Base-by-base conservation (phyloP, 2,329 filamentous ascomycete genomes). In the Coniella lustricola region DNA sequence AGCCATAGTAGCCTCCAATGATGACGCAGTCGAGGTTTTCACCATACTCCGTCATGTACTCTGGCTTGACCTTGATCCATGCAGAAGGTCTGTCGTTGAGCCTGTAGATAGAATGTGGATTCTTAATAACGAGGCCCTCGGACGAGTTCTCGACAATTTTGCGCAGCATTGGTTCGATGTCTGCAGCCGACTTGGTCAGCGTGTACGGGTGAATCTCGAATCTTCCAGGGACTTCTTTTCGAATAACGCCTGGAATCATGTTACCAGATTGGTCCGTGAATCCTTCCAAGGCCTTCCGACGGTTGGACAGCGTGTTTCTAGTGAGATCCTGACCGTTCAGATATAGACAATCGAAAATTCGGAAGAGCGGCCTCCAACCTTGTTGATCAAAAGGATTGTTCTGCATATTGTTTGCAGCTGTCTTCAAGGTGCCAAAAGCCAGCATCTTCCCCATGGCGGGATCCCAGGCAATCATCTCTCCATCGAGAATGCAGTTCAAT, bases 381-480 rank as follows among this genome's bases (percentile, higher is more conserved):
- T 72, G 79, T 3, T 67, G 67, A 52, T 75, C 73, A 50, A 78
- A 83, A 0, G 82, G 84, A 54, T 90, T 89, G 53, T 82, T 79
- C 60, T 90, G 84, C 59, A 91, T 87, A 0, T 83, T 76, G 29
- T 95, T 67, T 0, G 91, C 91, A 0, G 90, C 91, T 1, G 89
- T 91, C 67, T 98, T 98, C 42, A 98, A 74, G 0, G 88, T 94
- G 7, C 93, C 93, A 63, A 98, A 98, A 0, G 85, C 82, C 14
- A 95, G 85, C 45, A 93, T 86, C 48, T 85, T 85, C 67, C 95
- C 86, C 43, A 86, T 74, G 38, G 84, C 81, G 52, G 90, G 87
- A 61, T 97, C 89, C 93, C 93, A 98, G 0, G 90, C 95, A 50
- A 98, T 90, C 93, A 98, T 98, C 64, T 98, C 93, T 9, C 93